Percentiles rank a stretch among this genome's conserved stretches.
Conservation (phyloP, 805 yeast genomes). For the Maudiozyma turicensis region DNA sequence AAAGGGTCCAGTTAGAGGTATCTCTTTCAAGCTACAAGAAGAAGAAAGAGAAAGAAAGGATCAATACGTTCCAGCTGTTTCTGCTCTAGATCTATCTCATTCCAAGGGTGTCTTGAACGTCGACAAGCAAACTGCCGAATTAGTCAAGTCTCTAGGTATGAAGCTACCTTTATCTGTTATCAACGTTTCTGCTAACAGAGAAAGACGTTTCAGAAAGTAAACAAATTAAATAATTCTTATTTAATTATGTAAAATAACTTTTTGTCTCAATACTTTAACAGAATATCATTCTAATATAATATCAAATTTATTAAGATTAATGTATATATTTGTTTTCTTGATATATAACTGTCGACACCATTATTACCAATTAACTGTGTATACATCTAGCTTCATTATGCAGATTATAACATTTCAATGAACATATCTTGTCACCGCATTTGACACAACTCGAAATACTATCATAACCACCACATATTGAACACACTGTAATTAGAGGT, state of each 20-base stretch:
- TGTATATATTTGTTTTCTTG: not conserved
- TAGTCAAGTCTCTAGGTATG: slow-evolving; percentile 91
- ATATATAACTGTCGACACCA: not conserved
- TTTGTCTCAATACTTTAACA: not conserved
- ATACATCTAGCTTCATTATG: slow-evolving; percentile 30
- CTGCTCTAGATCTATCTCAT: slow-evolving; percentile 97
- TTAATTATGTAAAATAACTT: slow-evolving; percentile 3
- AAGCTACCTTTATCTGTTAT: slow-evolving; percentile 77
- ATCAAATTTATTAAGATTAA: not conserved
- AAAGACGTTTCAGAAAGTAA: slow-evolving; percentile 90
- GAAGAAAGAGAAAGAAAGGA: slow-evolving; percentile 99
- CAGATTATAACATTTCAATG: slow-evolving; percentile 23
- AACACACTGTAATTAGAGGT: slow-evolving; percentile 27
- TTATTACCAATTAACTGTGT: slow-evolving; percentile 4
- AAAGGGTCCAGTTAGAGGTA: slow-evolving; percentile 99
- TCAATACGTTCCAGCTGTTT: slow-evolving; percentile 99
- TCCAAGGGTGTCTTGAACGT: slow-evolving; percentile 94
- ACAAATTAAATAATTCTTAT: slow-evolving; percentile 2
- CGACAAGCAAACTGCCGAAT: slow-evolving; percentile 92
- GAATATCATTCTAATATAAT: not conserved
- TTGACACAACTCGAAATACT: slow-evolving; percentile 27
- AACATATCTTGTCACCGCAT: slow-evolving; percentile 27
- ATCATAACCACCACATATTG: slow-evolving; percentile 28
- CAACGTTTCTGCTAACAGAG: slow-evolving; percentile 83
- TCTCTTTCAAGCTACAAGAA: slow-evolving; percentile 99